Percentiles rank a stretch among this genome's conserved stretches.
Evolutionary conservation across 257 asterid genomes (phyloP).

Genomic region (Solanum corneliomulleri): DNA sequence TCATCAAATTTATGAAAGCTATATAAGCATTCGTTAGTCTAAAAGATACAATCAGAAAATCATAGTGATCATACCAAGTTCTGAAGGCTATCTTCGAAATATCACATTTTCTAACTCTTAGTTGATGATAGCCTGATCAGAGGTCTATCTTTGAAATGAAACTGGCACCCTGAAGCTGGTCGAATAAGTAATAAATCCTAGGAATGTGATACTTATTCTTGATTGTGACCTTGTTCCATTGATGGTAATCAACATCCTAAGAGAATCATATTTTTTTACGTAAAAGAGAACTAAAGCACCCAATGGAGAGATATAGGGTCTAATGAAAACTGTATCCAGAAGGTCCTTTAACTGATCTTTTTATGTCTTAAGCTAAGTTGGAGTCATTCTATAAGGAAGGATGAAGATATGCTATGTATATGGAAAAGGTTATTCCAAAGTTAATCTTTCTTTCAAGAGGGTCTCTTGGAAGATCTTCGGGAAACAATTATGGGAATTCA

Average conservation of each 20-base stretch:
- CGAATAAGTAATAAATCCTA: too few relatives aligned
- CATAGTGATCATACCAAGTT: not conserved
- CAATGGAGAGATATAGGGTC: not conserved
- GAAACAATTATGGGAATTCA: not conserved
- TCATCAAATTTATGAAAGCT: not conserved
- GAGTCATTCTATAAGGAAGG: not conserved
- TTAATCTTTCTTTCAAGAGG: not conserved
- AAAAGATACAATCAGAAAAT: too few relatives aligned
- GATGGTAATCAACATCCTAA: not conserved
- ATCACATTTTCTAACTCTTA: not conserved
- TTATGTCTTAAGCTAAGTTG: not conserved
- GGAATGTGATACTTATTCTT: not conserved
- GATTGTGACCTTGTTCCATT: not conserved
- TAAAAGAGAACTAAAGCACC: not conserved
- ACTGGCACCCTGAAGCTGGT: not conserved
- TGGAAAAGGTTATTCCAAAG: not conserved
- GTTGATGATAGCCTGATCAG: not conserved
- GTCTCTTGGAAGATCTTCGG: not conserved
- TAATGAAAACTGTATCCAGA: not conserved
- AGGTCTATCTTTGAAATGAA: not conserved
- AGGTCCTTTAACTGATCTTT: not conserved
- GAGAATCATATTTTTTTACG: not conserved
- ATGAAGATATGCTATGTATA: not conserved
- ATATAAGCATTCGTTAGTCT: not conserved
- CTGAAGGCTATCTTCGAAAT: not conserved